These are phyloP conservation scores for Lyophyllum atratum DNA, from an alignment of 768 basidiomycete species.

Conservation along the genomic window DNA sequence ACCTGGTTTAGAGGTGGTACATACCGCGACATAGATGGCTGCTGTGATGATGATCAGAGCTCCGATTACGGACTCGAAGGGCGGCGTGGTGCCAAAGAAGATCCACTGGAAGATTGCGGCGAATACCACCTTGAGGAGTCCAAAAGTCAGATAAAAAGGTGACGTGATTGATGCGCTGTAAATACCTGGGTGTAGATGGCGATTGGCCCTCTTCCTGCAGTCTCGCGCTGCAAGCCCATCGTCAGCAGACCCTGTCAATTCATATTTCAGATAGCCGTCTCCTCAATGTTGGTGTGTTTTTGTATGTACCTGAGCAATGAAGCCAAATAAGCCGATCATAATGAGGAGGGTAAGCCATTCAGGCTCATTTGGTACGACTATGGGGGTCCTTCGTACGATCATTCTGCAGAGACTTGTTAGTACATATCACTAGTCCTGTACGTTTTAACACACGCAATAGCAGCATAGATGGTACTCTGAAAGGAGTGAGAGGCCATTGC, in stretches of 20 bases:
- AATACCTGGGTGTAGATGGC: constrained; percentile 47
- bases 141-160: background rate
- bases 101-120: constrained; percentile 64
- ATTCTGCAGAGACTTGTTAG: constrained; percentile 43
- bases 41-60: constrained; percentile 63
- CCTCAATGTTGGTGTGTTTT: constrained; percentile 32
- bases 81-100: constrained; percentile 63
- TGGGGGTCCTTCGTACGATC: constrained; percentile 35
- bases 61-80: constrained; percentile 61
- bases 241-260: constrained; percentile 50
- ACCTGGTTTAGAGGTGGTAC: too few relatives aligned
- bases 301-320: constrained; percentile 53
- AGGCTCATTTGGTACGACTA: constrained; percentile 46
- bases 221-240: constrained; percentile 51
- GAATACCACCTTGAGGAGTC: constrained; percentile 56
- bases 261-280: background rate
- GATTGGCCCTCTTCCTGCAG: constrained; percentile 54
- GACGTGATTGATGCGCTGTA: background rate
- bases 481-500: constrained; percentile 66
- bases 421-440: too few relatives aligned
- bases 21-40: constrained; percentile 67
- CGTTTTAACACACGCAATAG: constrained; percentile 25
- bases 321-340: constrained; percentile 55
- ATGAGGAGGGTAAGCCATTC: constrained; percentile 49
- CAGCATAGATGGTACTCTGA: constrained; percentile 47